Conservation (phyloP, 495 filamentous ascomycete genomes). For the Penicillium cosmopolitanum region DNA sequence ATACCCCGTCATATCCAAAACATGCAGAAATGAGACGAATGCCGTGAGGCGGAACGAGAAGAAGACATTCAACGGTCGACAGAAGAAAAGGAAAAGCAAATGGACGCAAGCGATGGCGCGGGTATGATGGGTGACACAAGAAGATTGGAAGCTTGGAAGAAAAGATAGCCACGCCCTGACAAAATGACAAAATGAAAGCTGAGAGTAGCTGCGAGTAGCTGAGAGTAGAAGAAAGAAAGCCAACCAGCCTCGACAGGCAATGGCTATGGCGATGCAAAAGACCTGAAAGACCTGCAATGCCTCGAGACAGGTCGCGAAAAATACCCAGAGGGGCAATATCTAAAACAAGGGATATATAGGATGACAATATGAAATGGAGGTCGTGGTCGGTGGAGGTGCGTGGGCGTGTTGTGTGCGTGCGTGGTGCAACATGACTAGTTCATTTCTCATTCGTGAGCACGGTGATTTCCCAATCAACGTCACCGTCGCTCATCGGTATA, state of each 20-base stretch:
- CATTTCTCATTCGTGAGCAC: slow-evolving; percentile 31
- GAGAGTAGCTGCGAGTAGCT: slow-evolving; percentile 3
- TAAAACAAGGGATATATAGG: slow-evolving; percentile 31
- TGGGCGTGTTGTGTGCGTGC: slow-evolving; percentile 2
- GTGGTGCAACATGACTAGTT: slow-evolving; percentile 30
- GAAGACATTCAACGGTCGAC: slow-evolving; percentile 12
- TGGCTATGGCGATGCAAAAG: background rate
- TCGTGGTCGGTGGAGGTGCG: slow-evolving; percentile 16
- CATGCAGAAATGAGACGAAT: slow-evolving; percentile 4
- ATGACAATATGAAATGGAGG: slow-evolving; percentile 24
- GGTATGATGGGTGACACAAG: slow-evolving; percentile 32
- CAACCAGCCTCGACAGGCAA: too few species aligned
- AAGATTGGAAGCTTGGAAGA: background rate
- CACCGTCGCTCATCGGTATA: slow-evolving; percentile 57
- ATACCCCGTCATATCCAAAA: slow-evolving; percentile 25
- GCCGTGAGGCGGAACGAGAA: slow-evolving; percentile 11
- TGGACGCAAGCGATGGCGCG: slow-evolving; percentile 23
- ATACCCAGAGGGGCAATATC: slow-evolving; percentile 15
- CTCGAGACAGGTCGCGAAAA: slow-evolving; percentile 1
- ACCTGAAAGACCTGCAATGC: slow-evolving; percentile 2
- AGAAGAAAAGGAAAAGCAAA: slow-evolving; percentile 19
- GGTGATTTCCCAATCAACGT: background rate
- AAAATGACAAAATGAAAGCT: slow-evolving; percentile 6
- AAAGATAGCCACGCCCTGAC: slow-evolving; percentile 9
- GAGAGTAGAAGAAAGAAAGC: slow-evolving; percentile 8